Conservation (phyloP, 2,329 filamentous ascomycete species). For the Aureobasidium melanogenum region DNA sequence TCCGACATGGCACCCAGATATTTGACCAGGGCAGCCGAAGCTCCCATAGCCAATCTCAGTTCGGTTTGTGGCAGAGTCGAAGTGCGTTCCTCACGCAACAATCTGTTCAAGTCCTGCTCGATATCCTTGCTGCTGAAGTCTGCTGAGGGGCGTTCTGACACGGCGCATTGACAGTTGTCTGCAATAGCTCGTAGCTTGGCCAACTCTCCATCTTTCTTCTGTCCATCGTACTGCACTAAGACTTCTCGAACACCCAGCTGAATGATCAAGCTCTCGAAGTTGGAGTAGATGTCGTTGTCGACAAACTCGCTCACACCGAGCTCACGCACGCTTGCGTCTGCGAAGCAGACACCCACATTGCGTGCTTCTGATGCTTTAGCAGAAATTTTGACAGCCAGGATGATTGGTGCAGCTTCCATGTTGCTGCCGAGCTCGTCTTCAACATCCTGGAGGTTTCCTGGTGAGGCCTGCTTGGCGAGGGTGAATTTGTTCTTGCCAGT, state of each 20-base stretch:
- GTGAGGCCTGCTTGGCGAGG: constrained; percentile 72
- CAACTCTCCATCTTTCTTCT: constrained; percentile 79
- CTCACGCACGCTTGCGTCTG: constrained; percentile 91
- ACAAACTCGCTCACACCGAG: constrained; percentile 94
- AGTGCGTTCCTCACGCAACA: constrained; percentile 79
- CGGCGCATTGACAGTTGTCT: constrained; percentile 82
- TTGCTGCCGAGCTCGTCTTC: constrained; percentile 88
- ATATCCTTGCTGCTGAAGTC: constrained; percentile 90
- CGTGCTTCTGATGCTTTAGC: constrained; percentile 79
- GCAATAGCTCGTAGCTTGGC: constrained; percentile 81
- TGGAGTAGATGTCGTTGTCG: constrained; percentile 98
- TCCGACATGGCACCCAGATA: constrained; percentile 89
- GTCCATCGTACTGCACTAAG: constrained; percentile 68
- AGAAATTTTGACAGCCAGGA: constrained; percentile 86
- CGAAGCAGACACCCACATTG: constrained; percentile 90
- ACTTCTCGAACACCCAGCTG: constrained; percentile 95
- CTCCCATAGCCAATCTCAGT: constrained; percentile 90
- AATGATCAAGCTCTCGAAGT: constrained; percentile 92
- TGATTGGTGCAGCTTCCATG: constrained; percentile 85
- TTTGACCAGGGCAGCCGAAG: constrained; percentile 86
- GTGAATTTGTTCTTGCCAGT: constrained; percentile 84
- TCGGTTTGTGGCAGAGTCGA: constrained; percentile 80
- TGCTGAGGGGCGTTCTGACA: constrained; percentile 65
- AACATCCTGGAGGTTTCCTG: constrained; percentile 91
- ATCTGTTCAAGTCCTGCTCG: constrained; percentile 81